Evolutionary conservation across 2,329 filamentous ascomycete genomes (phyloP).

Genomic region (Botrytis squamosa): DNA sequence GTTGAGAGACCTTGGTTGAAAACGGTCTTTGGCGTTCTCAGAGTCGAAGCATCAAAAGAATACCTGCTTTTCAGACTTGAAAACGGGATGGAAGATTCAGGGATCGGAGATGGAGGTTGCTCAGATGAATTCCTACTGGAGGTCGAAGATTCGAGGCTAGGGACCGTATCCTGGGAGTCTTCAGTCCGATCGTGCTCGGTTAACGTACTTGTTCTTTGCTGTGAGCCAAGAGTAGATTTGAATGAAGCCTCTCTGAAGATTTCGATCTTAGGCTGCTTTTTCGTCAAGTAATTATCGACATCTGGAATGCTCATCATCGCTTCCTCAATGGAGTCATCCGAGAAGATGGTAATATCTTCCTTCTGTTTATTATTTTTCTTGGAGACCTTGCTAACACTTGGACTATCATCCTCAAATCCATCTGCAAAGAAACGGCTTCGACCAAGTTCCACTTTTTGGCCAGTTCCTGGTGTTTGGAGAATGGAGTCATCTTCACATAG

Average conservation of each 20-base stretch:
- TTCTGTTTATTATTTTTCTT: slow-evolving; percentile 44
- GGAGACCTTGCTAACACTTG: slow-evolving; percentile 40
- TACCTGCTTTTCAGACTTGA: slow-evolving; percentile 30
- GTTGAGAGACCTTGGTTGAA: slow-evolving; percentile 24
- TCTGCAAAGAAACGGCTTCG: slow-evolving; percentile 50
- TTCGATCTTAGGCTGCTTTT: slow-evolving; percentile 28
- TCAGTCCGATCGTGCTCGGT: not conserved
- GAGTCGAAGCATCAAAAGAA: slow-evolving; percentile 25
- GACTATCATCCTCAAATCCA: slow-evolving; percentile 40
- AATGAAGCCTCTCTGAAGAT: slow-evolving; percentile 25
- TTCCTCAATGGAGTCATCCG: slow-evolving; percentile 52
- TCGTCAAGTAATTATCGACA: slow-evolving; percentile 28
- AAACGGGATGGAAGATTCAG: not conserved
- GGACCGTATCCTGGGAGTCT: slow-evolving; percentile 28
- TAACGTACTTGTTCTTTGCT: slow-evolving; percentile 10
- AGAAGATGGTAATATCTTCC: slow-evolving; percentile 49
- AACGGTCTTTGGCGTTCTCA: slow-evolving; percentile 27
- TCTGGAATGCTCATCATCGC: slow-evolving; percentile 48
- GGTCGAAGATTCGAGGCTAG: slow-evolving; percentile 29
- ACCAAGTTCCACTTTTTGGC: slow-evolving; percentile 38
- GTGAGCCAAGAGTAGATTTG: not conserved
- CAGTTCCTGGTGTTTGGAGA: slow-evolving; percentile 31
- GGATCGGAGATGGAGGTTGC: slow-evolving; percentile 30
- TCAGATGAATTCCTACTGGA: slow-evolving; percentile 31
- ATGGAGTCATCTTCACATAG: slow-evolving; percentile 49